Evolutionary conservation across 2,329 filamentous ascomycete genomes (phyloP), one percentile per base, ranked within the genome.

Genomic region (Fusarium sp.): DNA sequence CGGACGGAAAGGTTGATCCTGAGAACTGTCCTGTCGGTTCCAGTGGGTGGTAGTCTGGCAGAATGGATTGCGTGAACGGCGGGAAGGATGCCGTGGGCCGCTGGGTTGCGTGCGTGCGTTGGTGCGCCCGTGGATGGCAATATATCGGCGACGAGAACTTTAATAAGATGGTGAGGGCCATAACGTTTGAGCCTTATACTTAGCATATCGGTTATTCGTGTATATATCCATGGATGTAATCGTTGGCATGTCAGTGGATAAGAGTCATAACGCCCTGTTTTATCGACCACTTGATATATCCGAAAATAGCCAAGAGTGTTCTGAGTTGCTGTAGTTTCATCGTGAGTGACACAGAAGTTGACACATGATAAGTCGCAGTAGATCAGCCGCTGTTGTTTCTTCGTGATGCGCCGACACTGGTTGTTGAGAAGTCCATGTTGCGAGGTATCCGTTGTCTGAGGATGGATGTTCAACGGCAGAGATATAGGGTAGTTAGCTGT

Each of bases 1-100:
- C 47, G 21, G 25, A 32, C 42, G 55, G 47, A 60, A 56, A 41
- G 20, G 20, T 12, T 47, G 55, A 71, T 59, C 64, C 55, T 63
- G 12, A 20, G 59, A 63, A 63, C 65, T 68, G 53, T 37, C 18
- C 18, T 57, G 28, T 28, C 34, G 34, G 18, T 37, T 37, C 34
- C 34, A 37, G 34, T 7, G 34, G 30, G 20, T 47, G 11, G 12
- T 30, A 30, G 28, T 30, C 12, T 30, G 59, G 68, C 43, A 60
- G 50, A 51, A 49, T 25, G 32, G 51, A 55, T 65, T 61, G 40
- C 40, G 18, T n/a, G 25, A 28, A 48, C 42, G 4, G 21, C 59
- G 50, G 60, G 55, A 62, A 72, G 53, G 68, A 68, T 66, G 54
- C 23, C 23, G 43, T 68, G 34, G 18, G 18, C 34, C 34, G 34